These are phyloP conservation scores for Canavalia ensiformis DNA, from an alignment of 306 rosid genomes.

Conservation along the genomic window DNA sequence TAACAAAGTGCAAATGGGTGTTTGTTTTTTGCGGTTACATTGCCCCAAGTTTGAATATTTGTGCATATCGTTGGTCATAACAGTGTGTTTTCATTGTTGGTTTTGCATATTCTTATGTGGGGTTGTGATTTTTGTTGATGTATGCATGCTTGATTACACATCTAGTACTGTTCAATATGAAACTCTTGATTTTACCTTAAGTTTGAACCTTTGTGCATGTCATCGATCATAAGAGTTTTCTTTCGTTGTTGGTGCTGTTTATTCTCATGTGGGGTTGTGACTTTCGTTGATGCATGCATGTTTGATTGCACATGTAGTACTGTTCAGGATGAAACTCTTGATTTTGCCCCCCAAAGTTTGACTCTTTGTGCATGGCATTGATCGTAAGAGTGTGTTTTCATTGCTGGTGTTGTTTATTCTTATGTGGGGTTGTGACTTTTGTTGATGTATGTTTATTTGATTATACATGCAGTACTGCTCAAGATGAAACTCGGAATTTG, in stretches of 20 bases:
- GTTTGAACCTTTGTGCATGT: constrained; percentile 20
- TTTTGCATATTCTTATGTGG: background rate
- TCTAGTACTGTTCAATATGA: constrained; percentile 54
- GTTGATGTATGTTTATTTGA: constrained; percentile 22
- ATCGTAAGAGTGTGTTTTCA: constrained; percentile 15
- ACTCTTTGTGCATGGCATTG: background rate
- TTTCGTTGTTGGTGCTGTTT: constrained; percentile 12
- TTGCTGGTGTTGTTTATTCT: background rate
- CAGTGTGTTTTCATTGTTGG: constrained; percentile 28
- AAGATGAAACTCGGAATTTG: constrained; percentile 60
- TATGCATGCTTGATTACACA: constrained; percentile 4
- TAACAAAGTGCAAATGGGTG: constrained; percentile 19
- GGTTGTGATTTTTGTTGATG: background rate
- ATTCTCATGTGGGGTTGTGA: constrained; percentile 26
- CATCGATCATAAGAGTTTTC: background rate
- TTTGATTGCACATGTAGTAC: constrained; percentile 47
- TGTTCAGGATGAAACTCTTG: constrained; percentile 55
- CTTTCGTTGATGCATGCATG: background rate
- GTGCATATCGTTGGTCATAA: background rate
- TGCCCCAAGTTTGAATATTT: constrained; percentile 43
- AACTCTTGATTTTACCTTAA: constrained; percentile 53
- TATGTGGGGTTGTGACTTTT: constrained; percentile 31
- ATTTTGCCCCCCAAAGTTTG: constrained; percentile 43
- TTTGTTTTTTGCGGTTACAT: background rate
- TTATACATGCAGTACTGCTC: constrained; percentile 52